These are phyloP conservation scores for Suhomyces coccinellae DNA, from an alignment of 1,139 yeast species.

Conservation along the genomic window DNA sequence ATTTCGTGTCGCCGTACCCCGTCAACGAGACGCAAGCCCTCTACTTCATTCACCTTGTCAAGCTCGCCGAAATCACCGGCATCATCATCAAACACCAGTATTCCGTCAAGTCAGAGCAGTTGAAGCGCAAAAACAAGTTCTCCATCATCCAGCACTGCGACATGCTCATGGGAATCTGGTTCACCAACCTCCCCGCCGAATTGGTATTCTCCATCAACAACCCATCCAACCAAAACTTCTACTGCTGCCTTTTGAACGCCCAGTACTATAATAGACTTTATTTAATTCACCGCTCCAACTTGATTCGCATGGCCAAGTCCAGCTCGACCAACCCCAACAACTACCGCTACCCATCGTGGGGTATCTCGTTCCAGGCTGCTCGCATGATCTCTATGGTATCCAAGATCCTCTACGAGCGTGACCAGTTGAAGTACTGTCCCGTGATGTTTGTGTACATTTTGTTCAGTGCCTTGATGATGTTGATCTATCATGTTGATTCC, in stretches of 20 bases:
- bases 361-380: conserved; percentile 83
- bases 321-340: conserved; percentile 46
- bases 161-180: conserved; percentile 79
- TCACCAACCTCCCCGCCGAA: conserved; percentile 64
- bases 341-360: conserved; percentile 75
- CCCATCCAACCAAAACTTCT: conserved; percentile 51
- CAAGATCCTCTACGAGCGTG: conserved; percentile 55
- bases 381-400: conserved; percentile 72
- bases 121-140: conserved; percentile 48
- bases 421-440: conserved; percentile 55
- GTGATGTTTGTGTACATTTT: conserved; percentile 57
- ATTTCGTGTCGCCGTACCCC: conserved; percentile 46
- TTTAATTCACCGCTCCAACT: conserved; percentile 70
- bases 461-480: conserved; percentile 71
- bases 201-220: conserved; percentile 64
- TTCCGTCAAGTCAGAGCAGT: conserved; percentile 64
- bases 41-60: conserved; percentile 64
- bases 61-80: conserved; percentile 74
- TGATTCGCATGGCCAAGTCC: conserved; percentile 51
- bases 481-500: conserved; percentile 72
- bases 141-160: conserved; percentile 72
- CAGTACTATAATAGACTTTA: conserved; percentile 75
- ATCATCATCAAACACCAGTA: conserved; percentile 71
- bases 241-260: conserved; percentile 63
- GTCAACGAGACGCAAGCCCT: conserved; percentile 50